phyloP scores from a whole-genome alignment of 495 filamentous ascomycete species.

The Saxophila tyrrhenica region DNA sequence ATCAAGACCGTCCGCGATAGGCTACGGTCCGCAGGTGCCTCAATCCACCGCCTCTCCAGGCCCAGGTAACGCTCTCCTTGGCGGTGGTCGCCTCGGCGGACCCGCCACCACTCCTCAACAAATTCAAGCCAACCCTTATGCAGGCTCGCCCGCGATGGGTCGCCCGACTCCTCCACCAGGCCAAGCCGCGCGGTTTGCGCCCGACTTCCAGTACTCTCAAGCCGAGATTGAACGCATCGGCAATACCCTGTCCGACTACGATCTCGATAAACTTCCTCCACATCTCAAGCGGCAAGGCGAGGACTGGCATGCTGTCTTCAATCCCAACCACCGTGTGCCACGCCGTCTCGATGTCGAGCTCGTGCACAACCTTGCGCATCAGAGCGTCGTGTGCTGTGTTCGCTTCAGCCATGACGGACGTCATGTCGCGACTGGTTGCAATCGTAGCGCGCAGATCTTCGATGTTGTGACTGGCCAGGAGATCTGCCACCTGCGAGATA shows the following conservation, averaged over 20 bases:
- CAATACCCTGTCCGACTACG: conserved; percentile 79
- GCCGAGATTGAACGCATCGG: conserved; percentile 37
- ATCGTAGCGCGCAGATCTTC: conserved; percentile 33
- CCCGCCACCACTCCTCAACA: conserved; percentile 86
- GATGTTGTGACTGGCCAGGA: conserved; percentile 28
- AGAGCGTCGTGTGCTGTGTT: conserved; percentile 36
- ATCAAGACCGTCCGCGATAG: conserved; percentile 23
- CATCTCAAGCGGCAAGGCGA: conserved; percentile 42
- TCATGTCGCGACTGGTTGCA: conserved; percentile 35
- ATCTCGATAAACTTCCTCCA: conserved; percentile 69
- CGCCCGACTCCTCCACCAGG: conserved; percentile 63
- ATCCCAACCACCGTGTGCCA: conserved; percentile 31
- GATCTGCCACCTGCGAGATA: conserved; percentile 31
- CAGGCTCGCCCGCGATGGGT: conserved; percentile 69
- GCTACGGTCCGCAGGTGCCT: conserved; percentile 60
- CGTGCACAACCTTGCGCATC: conserved; percentile 31
- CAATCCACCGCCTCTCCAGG: conserved; percentile 80
- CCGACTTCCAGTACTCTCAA: conserved; percentile 32
- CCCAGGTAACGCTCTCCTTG: conserved; percentile 49
- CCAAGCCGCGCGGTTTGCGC: conserved; percentile 28
- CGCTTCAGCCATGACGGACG: conserved; percentile 33
- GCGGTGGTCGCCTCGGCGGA: conserved; percentile 34
- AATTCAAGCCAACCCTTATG: conserved; percentile 68
- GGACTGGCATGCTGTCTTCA: conserved; percentile 35
- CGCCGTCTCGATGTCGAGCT: conserved; percentile 32